These are phyloP conservation scores for Suhomyces sp. DNA, from an alignment of 805 yeast genomes.

Conservation along the genomic window DNA sequence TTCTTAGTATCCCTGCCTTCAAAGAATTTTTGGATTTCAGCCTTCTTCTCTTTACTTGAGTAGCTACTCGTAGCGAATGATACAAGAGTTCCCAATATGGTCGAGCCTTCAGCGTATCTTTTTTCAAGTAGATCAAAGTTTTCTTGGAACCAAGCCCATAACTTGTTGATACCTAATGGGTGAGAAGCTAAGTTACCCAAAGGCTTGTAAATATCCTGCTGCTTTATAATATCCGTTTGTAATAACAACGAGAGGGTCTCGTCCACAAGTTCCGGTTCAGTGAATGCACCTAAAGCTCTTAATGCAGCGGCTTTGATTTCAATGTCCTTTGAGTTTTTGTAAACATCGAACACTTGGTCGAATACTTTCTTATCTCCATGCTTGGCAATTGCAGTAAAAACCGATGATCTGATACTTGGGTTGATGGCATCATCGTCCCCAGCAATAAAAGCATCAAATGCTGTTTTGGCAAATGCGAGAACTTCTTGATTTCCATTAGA, in stretches of 20 bases:
- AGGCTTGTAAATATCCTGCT: constrained; percentile 76
- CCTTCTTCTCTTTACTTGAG: constrained; percentile 53
- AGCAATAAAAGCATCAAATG: constrained; percentile 52
- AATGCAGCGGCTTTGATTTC: constrained; percentile 74
- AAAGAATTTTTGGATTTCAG: constrained; percentile 52
- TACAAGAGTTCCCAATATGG: constrained; percentile 78
- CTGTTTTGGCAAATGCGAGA: constrained; percentile 44
- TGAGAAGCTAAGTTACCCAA: constrained; percentile 69
- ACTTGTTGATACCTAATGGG: constrained; percentile 61
- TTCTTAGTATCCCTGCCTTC: constrained; percentile 58
- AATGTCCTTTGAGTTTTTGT: constrained; percentile 56
- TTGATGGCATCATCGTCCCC: constrained; percentile 72
- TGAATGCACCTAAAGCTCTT: constrained; percentile 65
- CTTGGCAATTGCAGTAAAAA: constrained; percentile 66
- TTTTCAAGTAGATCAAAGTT: constrained; percentile 73
- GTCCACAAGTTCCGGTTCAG: constrained; percentile 48
- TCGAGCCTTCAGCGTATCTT: constrained; percentile 75
- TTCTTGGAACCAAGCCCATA: constrained; percentile 69
- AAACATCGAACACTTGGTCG: constrained; percentile 60
- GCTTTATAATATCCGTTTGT: constrained; percentile 55
- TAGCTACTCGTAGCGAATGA: constrained; percentile 59
- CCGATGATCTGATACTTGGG: constrained; percentile 68
- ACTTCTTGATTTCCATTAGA: constrained; percentile 49
- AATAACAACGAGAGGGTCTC: constrained; percentile 57
- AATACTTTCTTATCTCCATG: constrained; percentile 62